Base-by-base conservation (phyloP, 2,329 filamentous ascomycete genomes). In the Fusarium staphyleae region DNA sequence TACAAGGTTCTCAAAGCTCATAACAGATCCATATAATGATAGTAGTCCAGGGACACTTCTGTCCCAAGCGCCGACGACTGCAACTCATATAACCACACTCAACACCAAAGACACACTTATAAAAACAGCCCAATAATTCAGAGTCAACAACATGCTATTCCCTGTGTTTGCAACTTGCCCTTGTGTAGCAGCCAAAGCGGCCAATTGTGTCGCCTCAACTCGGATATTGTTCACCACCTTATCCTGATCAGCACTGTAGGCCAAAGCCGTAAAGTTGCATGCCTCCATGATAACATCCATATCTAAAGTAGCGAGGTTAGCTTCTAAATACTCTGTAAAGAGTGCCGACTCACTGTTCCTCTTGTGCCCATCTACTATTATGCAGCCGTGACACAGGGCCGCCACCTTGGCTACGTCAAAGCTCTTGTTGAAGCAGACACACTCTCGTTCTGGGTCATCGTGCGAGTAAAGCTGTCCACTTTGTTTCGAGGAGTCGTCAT, bases 351-450 rank as follows among this genome's bases (percentile, higher is more conserved):
- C 57, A 75, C 74, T 70, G 24, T 68, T 73, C 10, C 69, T 61
- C 18, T 57, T 47, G 49, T 72, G 65, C 0, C 69, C 69, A 14
- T 68, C 63, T 51, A 69, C 59, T 5, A 60, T 47, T 29, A 77
- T 72, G 51, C 75, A 77, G 45, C 74, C 72, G 14, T 74, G 66
- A 33, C 75, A 77, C 8, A 76, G 58, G 1, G 67, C 73, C 5
- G 73, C 70, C n/a, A 77, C 57, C 30, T 64, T 55, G 28, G 70
- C 65, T 11, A 77, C 75, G 37, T 77, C 66, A 44, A 77, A 77
- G 57, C 75, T 77, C 46, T 65, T 59, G 44, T 77, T 76, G 7
- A 56, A 43, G 43, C 75, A 77, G 4, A 75, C 71, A 44, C 75
- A 77, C 12, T 67, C 55, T 44, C 66, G 61, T 49, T 77, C 75